Evolutionary conservation across 768 basidiomycete genomes (phyloP), one percentile per base, ranked within the genome.

Genomic region (Russula brevipes): DNA sequence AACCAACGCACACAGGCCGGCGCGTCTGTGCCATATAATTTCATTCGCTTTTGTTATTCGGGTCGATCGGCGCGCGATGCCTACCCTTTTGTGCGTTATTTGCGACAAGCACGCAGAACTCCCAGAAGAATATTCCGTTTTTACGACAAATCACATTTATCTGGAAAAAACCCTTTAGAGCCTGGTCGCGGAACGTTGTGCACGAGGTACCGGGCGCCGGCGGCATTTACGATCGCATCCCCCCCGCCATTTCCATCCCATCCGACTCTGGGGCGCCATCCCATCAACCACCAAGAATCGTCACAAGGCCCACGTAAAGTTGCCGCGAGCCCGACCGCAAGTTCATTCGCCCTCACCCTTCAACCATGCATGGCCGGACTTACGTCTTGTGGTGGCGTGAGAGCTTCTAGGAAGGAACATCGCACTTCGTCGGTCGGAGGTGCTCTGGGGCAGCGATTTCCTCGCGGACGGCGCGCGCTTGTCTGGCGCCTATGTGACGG

Each of bases 381-480:
- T 63, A 63, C 62, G 62, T 63, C 31, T 54, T 54, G 24, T 19
- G 41, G 52, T 63, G 62, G 62, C 62, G 57, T 63, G 62, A 59
- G 62, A 54, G 57, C 45, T 54, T 47, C 62, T 47, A 63, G 52
- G 45, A 59, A 59, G 45, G 62, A 63, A 63, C 38, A 14, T 35
- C 33, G 7, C 41, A 24, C 33, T 33, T 45, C 45, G 19, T 46
- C 19, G 45, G 39, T 49, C 45, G 38, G 56, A 46, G n/a, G 57
- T 45, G 36, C 36, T 52, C 51, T 45, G 19, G 11, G 33, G 14
- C 19, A 35, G 39, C 38, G 16, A 54, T 35, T 59, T 42, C 57
- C 57, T 54, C 46, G 45, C 19, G 38, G 57, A 17, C 19, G 19
- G 33, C 31, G 57, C 31, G 57, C 38, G 62, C 52, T 24, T 42